Evolutionary conservation across 805 yeast genomes (phyloP).

Genomic region (Kluyveromyces aestuarii): DNA sequence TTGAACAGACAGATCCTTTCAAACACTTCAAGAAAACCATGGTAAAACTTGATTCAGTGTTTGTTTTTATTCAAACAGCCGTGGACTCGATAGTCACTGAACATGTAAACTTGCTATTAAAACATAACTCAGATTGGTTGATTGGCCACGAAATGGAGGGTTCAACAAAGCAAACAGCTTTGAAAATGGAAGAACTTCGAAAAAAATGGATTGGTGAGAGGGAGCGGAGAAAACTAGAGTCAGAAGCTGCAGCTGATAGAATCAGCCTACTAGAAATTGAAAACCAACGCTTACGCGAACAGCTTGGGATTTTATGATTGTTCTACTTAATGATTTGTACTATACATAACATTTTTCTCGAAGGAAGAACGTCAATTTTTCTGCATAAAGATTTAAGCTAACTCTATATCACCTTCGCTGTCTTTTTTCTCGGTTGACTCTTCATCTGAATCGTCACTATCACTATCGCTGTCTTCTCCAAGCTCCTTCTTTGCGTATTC

Average conservation of each 20-base stretch:
- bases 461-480: slow-evolving; percentile 20
- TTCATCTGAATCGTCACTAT: slow-evolving; percentile 10
- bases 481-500: slow-evolving; percentile 76
- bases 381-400: slow-evolving; percentile 7
- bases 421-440: slow-evolving; percentile 14
- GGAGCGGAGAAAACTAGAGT: slow-evolving; percentile 57
- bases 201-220: slow-evolving; percentile 62
- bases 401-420: slow-evolving; percentile 17
- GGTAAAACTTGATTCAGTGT: slow-evolving; percentile 34
- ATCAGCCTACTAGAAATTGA: slow-evolving; percentile 48
- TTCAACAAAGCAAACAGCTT: slow-evolving; percentile 31
- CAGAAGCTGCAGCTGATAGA: slow-evolving; percentile 43
- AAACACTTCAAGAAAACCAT: slow-evolving; percentile 22
- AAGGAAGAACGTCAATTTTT: neutral
- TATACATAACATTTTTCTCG: neutral
- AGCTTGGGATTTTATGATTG: slow-evolving; percentile 1
- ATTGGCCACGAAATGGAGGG: slow-evolving; percentile 6
- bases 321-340: neutral
- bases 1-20: slow-evolving; percentile 18
- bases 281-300: slow-evolving; percentile 24
- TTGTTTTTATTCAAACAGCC: slow-evolving; percentile 51
- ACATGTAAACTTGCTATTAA: slow-evolving; percentile 32
- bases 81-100: slow-evolving; percentile 49
- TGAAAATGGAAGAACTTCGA: slow-evolving; percentile 53
- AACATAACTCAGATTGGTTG: slow-evolving; percentile 9